Percentiles rank a stretch among this genome's conserved stretches.
Evolutionary conservation across 495 filamentous ascomycete species (phyloP).

Genomic region (Aspergillus cavernicola): DNA sequence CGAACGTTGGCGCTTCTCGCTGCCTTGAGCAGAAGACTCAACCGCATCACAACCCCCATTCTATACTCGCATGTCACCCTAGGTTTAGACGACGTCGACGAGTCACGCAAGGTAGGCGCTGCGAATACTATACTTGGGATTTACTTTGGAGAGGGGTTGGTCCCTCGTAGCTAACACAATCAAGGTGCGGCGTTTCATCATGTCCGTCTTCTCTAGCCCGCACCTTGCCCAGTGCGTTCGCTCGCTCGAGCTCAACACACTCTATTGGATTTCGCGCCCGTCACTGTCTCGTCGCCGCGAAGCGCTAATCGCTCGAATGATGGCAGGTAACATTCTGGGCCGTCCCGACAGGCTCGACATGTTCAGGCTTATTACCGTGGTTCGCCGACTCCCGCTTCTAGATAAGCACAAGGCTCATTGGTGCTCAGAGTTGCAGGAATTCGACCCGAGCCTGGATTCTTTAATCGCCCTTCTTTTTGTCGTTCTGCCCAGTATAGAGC

Average conservation of each 20-base stretch:
- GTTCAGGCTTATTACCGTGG: constrained; percentile 3
- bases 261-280: constrained; percentile 1
- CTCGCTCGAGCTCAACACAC: constrained; percentile 2
- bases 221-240: constrained; percentile 2
- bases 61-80: constrained; percentile 2
- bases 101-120: constrained; percentile 6
- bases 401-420: constrained; percentile 1
- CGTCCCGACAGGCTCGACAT: constrained; percentile 5
- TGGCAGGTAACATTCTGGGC: not conserved
- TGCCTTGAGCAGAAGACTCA: not conserved
- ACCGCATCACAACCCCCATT: constrained; percentile 4
- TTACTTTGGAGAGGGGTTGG: not conserved
- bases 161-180: too few species aligned
- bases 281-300: not conserved
- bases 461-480: constrained; percentile 2
- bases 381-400: constrained; percentile 2
- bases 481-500: not conserved
- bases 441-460: not conserved
- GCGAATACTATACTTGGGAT: too few species aligned
- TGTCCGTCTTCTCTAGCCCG: constrained; percentile 6
- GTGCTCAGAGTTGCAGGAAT: constrained; percentile 3
- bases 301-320: not conserved
- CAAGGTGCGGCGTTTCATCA: constrained; percentile 5
- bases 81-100: not conserved
- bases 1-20: not conserved